phyloP scores from a whole-genome alignment of 2,329 filamentous ascomycete genomes.

The Ambrosiella cleistominuta region DNA sequence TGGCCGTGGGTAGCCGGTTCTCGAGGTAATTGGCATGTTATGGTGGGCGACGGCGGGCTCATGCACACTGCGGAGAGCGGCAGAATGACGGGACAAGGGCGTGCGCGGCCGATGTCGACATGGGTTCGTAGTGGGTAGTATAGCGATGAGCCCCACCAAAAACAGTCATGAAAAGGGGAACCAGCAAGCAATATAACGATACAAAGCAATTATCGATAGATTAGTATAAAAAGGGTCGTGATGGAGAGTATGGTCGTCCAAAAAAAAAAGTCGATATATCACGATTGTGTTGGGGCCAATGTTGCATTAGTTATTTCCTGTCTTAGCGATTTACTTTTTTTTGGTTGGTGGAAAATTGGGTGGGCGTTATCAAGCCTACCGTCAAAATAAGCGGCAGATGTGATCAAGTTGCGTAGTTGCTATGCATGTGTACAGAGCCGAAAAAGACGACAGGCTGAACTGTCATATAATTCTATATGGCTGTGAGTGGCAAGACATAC shows the following conservation, averaged over 20 bases:
- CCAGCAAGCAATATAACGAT: too few relatives aligned
- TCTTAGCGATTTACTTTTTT: neutral
- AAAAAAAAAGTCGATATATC: neutral
- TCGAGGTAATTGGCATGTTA: neutral
- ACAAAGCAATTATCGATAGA: neutral
- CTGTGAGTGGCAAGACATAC: slow-evolving; percentile 32
- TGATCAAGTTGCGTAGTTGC: too few relatives aligned
- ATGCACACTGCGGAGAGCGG: neutral
- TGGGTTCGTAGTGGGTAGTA: neutral
- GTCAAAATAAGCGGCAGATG: too few relatives aligned
- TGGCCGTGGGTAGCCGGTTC: neutral
- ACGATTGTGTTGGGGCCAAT: neutral
- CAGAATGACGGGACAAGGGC: neutral
- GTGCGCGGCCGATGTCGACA: neutral
- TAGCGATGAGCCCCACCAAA: neutral
- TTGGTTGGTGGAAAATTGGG: neutral
- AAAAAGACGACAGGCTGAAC: neutral
- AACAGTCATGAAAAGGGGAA: neutral
- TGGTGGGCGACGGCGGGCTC: neutral
- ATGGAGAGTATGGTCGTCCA: neutral
- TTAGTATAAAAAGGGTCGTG: neutral
- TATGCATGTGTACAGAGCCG: too few relatives aligned
- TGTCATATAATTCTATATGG: neutral
- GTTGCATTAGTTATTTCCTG: neutral
- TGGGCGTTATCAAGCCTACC: neutral